Evolutionary conservation across 805 yeast genomes (phyloP), one percentile per base, ranked within the genome.

Genomic region (Saccharomycopsis sp.): DNA sequence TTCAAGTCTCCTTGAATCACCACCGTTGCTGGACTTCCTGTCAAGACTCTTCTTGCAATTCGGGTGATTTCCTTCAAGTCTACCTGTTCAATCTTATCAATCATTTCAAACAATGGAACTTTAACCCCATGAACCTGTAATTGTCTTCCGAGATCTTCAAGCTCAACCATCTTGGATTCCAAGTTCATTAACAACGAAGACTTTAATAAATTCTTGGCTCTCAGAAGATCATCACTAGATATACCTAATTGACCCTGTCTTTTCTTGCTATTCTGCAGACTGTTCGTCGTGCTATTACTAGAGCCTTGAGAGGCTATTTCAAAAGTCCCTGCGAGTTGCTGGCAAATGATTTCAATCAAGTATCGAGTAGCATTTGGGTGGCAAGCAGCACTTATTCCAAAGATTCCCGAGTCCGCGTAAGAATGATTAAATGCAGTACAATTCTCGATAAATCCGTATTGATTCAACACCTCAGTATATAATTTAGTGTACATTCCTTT

Each of bases 401-500:
- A 91, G 58, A 94, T 73, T 1, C 98, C 98, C 17, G 92, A 85
- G 67, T 91, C 97, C 1, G 89, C 80, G 74, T 89, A 93, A 22
- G 96, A 84, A 71, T 91, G 96, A 71, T 91, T 90, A 74, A 92
- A 91, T 5, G 96, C 82, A 66, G 84, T 77, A 70, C 97, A 90
- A 66, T 87, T 86, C 68, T 94, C 99, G 55, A 94, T 84, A 69
- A 87, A 92, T 47, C 96, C 96, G 69, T 87, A 89, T 69, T 87
- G 94, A 72, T 93, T 93, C 69, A 94, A 77, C 1, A 94, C 96
- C 65, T 91, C 83, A 0, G 97, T 89, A 75, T 91, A 94, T 23
- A 96, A 81, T 60, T 98, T 80, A 2, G 97, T 89, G 70, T 91
- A 94, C 98, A 94, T 92, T 2, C 99, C 99, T 72, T 94, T 94